Conservation (phyloP, 345 rosid species). For the Firmiana major region DNA sequence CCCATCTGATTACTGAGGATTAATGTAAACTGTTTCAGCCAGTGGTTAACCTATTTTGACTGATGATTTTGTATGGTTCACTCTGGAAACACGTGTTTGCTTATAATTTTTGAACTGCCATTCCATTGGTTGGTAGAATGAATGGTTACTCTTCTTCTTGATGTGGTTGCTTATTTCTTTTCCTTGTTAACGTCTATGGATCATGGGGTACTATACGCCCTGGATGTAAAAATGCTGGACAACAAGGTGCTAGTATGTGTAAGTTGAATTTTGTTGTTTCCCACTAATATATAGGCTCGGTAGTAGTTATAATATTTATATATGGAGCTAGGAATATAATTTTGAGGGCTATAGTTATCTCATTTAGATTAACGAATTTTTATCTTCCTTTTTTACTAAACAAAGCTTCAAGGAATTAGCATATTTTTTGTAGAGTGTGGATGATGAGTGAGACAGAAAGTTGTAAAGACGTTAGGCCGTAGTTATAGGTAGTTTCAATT, state of each 20-base stretch:
- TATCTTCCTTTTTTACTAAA: no score
- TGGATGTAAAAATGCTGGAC: background rate
- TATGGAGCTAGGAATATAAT: no score
- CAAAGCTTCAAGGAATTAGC: background rate
- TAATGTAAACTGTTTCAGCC: conserved; percentile 15
- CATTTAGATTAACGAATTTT: no score
- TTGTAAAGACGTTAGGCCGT: background rate
- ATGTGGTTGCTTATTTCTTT: background rate
- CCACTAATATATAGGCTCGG: background rate
- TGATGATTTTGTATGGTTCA: conserved; percentile 10
- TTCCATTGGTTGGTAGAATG: background rate
- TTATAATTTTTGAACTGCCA: conserved; percentile 19
- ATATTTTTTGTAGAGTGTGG: background rate
- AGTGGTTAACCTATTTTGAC: conserved; percentile 8
- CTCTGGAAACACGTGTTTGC: conserved; percentile 8
- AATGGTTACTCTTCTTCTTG: background rate
- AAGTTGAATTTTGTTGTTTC: background rate
- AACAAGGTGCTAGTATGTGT: background rate
- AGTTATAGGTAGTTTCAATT: background rate
- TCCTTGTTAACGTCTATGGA: background rate
- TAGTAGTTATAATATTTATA: no score
- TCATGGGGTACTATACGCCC: background rate
- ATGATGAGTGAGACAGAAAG: background rate
- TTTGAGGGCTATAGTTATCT: no score
- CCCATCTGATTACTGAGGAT: conserved; percentile 59